These are phyloP conservation scores for Chlorociboria aeruginascens DNA, from an alignment of 495 filamentous ascomycete genomes.

Conservation along the genomic window DNA sequence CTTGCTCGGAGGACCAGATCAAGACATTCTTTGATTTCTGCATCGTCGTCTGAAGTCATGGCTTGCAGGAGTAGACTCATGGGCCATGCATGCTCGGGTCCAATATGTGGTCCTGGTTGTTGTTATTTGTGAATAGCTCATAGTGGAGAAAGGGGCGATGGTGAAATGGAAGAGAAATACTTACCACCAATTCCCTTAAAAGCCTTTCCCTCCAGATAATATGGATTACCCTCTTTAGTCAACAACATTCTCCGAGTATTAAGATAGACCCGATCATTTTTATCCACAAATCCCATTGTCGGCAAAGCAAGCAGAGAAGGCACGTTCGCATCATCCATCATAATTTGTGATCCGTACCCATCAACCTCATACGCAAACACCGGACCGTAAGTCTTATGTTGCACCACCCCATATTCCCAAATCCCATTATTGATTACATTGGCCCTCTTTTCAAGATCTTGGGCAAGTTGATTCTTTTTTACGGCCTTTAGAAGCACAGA, in stretches of 20 bases:
- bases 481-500: conserved; percentile 52
- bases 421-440: conserved; percentile 62
- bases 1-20: conserved; percentile 62
- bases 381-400: conserved; percentile 66
- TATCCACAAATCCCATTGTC: conserved; percentile 67
- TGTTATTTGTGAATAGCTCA: not conserved
- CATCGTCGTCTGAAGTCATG: conserved; percentile 77
- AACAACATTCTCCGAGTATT: conserved; percentile 93
- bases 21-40: conserved; percentile 64
- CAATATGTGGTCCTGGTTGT: conserved; percentile 48
- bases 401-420: conserved; percentile 82
- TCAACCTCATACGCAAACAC: conserved; percentile 98
- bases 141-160: not conserved
- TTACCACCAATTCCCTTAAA: conserved; percentile 82
- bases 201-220: conserved; percentile 65
- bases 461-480: conserved; percentile 36
- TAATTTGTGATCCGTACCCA: conserved; percentile 77
- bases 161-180: conserved; percentile 12
- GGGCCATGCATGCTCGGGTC: conserved; percentile 86
- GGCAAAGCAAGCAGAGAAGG: conserved; percentile 83
- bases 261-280: conserved; percentile 57
- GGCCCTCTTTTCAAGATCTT: conserved; percentile 47
- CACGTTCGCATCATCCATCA: conserved; percentile 98
- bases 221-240: conserved; percentile 68
- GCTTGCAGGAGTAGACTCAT: conserved; percentile 89